A percentile compares a stretch with the other conserved stretches of the same genome.
phyloP scores from a whole-genome alignment of 768 basidiomycete genomes.

The Tricholoma terreum region DNA sequence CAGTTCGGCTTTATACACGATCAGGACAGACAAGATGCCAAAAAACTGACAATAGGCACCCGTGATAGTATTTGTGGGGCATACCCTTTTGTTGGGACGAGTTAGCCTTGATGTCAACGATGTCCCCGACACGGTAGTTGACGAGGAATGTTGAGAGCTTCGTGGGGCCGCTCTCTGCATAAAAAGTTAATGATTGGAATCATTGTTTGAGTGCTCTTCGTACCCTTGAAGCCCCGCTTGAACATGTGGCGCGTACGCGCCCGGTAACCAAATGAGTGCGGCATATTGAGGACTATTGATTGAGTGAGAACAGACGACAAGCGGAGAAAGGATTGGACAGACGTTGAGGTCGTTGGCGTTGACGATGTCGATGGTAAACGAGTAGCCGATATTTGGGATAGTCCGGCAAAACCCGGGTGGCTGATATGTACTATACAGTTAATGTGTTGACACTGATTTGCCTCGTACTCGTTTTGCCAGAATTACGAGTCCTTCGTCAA shows the following conservation, averaged over 20 bases:
- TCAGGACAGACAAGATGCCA: slow-evolving; percentile 1
- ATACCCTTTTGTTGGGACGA: slow-evolving; percentile 99
- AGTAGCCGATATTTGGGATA: slow-evolving; percentile 26
- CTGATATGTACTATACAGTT: slow-evolving; percentile 65
- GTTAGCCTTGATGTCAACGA: slow-evolving; percentile 99
- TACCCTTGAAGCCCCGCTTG: slow-evolving; percentile 98
- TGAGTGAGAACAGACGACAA: slow-evolving; percentile 14
- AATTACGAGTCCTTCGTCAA: slow-evolving; percentile 45
- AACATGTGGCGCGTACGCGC: slow-evolving; percentile 99
- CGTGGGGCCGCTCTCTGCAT: slow-evolving; percentile 80
- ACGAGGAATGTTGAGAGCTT: slow-evolving; percentile 91
- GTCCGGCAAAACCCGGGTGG: slow-evolving; percentile 62
- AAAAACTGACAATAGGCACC: slow-evolving; percentile 45
- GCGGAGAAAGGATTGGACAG: slow-evolving; percentile 36
- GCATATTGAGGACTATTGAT: slow-evolving; percentile 75
- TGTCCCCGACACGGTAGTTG: slow-evolving; percentile 94
- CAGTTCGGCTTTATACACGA: slow-evolving; percentile 72
- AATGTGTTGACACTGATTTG: slow-evolving; percentile 45
- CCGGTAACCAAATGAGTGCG: slow-evolving; percentile 99
- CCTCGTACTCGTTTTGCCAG: slow-evolving; percentile 17
- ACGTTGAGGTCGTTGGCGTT: slow-evolving; percentile 42
- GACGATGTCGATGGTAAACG: slow-evolving; percentile 34
- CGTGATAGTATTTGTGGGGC: slow-evolving; percentile 99
- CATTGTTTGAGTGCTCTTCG: slow-evolving; percentile 19
- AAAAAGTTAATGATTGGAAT: slow-evolving; percentile 11